Evolutionary conservation across 2,329 filamentous ascomycete genomes (phyloP).

Genomic region (Trichoderma cornu-damae): DNA sequence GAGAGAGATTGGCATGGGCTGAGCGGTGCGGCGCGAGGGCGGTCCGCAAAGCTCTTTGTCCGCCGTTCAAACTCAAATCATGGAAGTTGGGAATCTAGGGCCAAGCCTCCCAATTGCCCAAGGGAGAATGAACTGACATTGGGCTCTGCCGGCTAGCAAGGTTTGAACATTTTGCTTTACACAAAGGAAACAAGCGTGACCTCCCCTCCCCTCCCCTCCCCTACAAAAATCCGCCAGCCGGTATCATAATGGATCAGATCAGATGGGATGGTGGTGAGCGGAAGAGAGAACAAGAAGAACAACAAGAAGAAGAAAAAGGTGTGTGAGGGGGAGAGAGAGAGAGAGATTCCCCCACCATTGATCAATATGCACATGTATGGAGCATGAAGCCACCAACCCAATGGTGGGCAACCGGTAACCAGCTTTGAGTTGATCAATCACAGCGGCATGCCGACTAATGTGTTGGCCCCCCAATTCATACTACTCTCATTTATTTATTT

Average conservation of each 20-base stretch:
- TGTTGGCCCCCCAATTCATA: not conserved
- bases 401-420: not conserved
- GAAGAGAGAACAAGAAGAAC: too few species aligned
- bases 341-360: slow-evolving; percentile 2
- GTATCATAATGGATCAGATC: not conserved
- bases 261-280: not conserved
- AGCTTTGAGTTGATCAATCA: slow-evolving; percentile 1
- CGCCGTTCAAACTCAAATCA: slow-evolving; percentile 16
- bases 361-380: not conserved
- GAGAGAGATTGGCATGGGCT: slow-evolving; percentile 10
- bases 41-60: slow-evolving; percentile 14
- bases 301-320: not conserved
- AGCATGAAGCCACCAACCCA: not conserved
- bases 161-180: not conserved
- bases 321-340: not conserved
- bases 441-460: not conserved
- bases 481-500: too few species aligned
- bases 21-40: slow-evolving; percentile 18
- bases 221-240: not conserved
- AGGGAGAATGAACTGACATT: not conserved
- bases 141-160: not conserved
- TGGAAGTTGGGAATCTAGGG: not conserved
- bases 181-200: not conserved
- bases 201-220: too few species aligned
- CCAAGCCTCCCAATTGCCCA: not conserved